Percentiles rank a stretch among this genome's conserved stretches.
phyloP scores from a whole-genome alignment of 331 rosid genomes.

The Phaseolus coccineus region DNA sequence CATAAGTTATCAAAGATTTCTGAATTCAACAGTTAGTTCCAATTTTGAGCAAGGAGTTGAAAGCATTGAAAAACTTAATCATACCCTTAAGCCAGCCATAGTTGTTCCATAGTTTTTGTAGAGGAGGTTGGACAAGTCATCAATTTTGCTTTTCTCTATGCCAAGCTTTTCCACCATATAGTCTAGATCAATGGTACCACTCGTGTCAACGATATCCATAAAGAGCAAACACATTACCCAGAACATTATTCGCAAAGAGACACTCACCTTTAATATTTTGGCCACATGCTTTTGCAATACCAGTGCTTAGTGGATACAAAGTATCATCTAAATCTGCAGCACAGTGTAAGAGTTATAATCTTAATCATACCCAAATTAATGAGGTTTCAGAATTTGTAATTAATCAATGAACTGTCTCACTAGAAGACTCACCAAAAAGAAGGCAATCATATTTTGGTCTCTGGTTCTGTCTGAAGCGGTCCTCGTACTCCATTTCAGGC shows the following conservation, averaged over 20 bases:
- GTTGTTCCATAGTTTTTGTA: slow-evolving; percentile 93
- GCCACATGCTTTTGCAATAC: slow-evolving; percentile 66
- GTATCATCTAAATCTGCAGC: slow-evolving; percentile 86
- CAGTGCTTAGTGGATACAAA: slow-evolving; percentile 71
- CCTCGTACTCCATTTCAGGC: slow-evolving; percentile 71
- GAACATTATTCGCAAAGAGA: background rate
- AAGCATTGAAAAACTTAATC: background rate
- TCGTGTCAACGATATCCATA: slow-evolving; percentile 6
- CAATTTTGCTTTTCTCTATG: slow-evolving; percentile 70
- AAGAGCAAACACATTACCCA: slow-evolving; percentile 11
- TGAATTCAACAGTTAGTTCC: background rate
- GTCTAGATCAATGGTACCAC: slow-evolving; percentile 50
- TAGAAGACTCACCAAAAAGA: slow-evolving; percentile 64
- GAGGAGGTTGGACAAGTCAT: slow-evolving; percentile 69
- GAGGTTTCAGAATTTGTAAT: slow-evolving; percentile 24
- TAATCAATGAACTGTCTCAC: slow-evolving; percentile 21
- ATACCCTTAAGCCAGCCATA: slow-evolving; percentile 96
- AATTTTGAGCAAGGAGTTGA: background rate
- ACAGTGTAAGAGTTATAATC: background rate
- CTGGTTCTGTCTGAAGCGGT: slow-evolving; percentile 60
- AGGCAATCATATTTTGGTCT: slow-evolving; percentile 79
- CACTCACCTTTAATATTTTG: slow-evolving; percentile 71
- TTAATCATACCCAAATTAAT: slow-evolving; percentile 13
- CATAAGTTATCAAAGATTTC: background rate
- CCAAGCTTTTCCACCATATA: slow-evolving; percentile 89